Conservation (phyloP, 441 rosid genomes). For the Populus hybrid region DNA sequence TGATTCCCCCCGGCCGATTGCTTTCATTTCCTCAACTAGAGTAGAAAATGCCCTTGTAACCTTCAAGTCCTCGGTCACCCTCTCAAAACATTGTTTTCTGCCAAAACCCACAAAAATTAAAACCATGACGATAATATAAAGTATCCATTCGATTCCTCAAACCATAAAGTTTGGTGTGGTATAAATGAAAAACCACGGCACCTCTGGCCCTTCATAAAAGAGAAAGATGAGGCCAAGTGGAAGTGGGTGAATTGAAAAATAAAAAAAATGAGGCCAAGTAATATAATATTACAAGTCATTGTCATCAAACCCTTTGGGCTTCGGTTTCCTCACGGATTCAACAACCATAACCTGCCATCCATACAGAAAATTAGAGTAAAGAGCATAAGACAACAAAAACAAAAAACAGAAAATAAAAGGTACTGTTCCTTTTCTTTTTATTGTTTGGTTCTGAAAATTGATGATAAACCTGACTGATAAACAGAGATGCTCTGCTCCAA, state of each 20-base stretch:
- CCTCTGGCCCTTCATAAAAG: too few species aligned
- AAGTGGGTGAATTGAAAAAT: too few species aligned
- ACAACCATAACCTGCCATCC: constrained; percentile 45
- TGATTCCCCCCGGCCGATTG: constrained; percentile 38
- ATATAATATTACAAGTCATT: too few species aligned
- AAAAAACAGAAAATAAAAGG: neutral
- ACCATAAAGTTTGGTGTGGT: too few species aligned
- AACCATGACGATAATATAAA: neutral
- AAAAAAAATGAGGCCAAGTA: too few species aligned
- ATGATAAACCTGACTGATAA: too few species aligned
- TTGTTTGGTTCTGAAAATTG: too few species aligned
- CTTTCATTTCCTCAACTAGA: constrained; percentile 75
- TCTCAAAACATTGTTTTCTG: constrained; percentile 79
- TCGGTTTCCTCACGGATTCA: constrained; percentile 47
- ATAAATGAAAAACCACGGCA: too few species aligned
- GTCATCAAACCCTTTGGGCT: constrained; percentile 33
- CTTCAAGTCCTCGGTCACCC: constrained; percentile 53
- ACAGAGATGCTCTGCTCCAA: too few species aligned
- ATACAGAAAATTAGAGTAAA: neutral
- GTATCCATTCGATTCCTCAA: neutral
- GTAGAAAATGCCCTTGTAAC: constrained; percentile 63
- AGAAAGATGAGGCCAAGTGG: too few species aligned
- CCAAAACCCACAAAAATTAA: neutral
- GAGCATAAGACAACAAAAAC: too few species aligned
- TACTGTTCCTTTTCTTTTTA: too few species aligned